Evolutionary conservation across 805 yeast genomes (phyloP).

Genomic region (Jamesozyma jinghongensis): DNA sequence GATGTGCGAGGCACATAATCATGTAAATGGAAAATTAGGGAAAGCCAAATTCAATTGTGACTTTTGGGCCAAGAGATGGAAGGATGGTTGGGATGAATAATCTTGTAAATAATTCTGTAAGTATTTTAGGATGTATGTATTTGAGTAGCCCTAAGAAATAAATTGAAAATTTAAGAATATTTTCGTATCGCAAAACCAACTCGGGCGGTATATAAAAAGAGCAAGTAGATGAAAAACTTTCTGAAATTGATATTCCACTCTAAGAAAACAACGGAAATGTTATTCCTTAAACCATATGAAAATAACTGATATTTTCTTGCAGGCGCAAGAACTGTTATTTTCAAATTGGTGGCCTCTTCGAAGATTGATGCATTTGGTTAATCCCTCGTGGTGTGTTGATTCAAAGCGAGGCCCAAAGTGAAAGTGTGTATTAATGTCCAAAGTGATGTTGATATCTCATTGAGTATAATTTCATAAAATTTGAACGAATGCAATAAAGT

Average conservation of each 20-base stretch:
- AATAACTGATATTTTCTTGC: background rate
- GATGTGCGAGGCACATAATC: conserved; percentile 94
- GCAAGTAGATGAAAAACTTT: too few species aligned
- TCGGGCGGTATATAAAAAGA: too few species aligned
- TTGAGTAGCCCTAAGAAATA: too few species aligned
- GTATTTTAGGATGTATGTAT: too few species aligned
- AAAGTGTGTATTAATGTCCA: conserved; percentile 9
- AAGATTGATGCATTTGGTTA: conserved; percentile 34
- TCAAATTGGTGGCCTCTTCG: conserved; percentile 34
- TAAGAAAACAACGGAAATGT: too few species aligned
- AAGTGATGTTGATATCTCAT: conserved; percentile 11
- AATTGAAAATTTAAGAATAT: too few species aligned
- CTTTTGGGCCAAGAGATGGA: conserved; percentile 91
- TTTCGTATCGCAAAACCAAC: too few species aligned
- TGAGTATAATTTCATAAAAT: conserved; percentile 12
- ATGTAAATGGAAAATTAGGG: conserved; percentile 76
- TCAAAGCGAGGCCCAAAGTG: conserved; percentile 40
- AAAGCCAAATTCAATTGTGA: conserved; percentile 82
- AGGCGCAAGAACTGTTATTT: background rate
- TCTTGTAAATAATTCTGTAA: background rate
- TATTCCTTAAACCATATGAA: too few species aligned
- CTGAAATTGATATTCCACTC: too few species aligned
- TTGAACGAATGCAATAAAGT: conserved; percentile 5
- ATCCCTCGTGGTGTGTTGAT: conserved; percentile 33
- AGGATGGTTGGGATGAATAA: conserved; percentile 71